Percentiles rank a stretch among this genome's conserved stretches.
These are phyloP conservation scores for Leishmania major DNA, from an alignment of 208 protist genomes.

Conservation along the genomic window DNA sequence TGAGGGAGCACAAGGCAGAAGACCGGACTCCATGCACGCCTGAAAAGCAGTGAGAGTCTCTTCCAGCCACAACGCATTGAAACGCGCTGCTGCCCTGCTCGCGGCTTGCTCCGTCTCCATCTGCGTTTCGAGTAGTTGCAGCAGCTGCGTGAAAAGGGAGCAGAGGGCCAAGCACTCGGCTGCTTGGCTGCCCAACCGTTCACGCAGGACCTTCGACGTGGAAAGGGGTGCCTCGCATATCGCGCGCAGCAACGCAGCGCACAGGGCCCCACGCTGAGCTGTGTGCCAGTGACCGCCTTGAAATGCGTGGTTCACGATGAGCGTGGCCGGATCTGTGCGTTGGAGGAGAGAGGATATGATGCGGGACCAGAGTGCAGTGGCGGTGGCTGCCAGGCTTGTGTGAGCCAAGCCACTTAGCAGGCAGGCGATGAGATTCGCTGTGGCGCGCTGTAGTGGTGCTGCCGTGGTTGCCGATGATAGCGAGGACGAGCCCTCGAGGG, in stretches of 20 bases:
- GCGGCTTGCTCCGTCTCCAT: constrained; percentile 1
- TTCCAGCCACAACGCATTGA: constrained; percentile 8
- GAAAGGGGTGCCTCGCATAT: constrained; percentile 15
- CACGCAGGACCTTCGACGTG: constrained; percentile 8
- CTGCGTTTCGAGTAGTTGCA: background rate
- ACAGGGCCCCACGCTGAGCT: background rate
- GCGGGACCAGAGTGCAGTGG: constrained; percentile 7
- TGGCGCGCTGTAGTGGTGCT: constrained; percentile 18
- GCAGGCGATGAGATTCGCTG: constrained; percentile 13
- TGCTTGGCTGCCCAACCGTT: constrained; percentile 20
- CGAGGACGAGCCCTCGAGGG: background rate
- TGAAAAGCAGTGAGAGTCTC: constrained; percentile 16
- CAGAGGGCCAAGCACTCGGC: constrained; percentile 15
- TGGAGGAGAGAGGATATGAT: constrained; percentile 18
- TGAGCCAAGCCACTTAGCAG: constrained; percentile 8
- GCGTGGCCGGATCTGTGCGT: background rate
- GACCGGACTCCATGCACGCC: constrained; percentile 11
- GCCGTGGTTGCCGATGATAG: background rate
- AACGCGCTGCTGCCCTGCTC: background rate
- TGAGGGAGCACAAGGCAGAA: constrained; percentile 8
- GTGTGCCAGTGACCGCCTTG: background rate
- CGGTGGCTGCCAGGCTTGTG: constrained; percentile 3
- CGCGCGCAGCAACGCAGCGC: constrained; percentile 22
- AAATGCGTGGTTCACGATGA: background rate
- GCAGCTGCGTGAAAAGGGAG: constrained; percentile 7